Evolutionary conservation across 441 rosid genomes (phyloP).

Genomic region (Metrosideros polymorpha): DNA sequence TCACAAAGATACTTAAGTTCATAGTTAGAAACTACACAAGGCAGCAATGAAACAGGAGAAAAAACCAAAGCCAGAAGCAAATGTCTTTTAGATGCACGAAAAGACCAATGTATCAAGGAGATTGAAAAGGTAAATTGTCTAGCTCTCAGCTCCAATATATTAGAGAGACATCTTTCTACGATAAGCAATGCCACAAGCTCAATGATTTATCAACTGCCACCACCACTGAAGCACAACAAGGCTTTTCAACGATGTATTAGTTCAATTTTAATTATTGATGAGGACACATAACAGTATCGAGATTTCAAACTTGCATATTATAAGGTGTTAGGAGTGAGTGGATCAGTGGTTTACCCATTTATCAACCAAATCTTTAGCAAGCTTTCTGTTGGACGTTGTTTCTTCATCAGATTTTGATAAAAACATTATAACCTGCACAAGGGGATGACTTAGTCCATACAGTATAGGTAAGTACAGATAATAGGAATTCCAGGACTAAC

Average conservation of each 20-base stretch:
- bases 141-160: neutral
- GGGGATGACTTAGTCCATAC: neutral
- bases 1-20: neutral
- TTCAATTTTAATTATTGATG: neutral
- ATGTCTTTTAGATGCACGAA: neutral
- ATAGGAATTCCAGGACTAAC: neutral
- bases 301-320: neutral
- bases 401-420: conserved; percentile 96
- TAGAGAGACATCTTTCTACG: neutral
- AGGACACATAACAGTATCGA: neutral
- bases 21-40: neutral
- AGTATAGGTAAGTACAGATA: neutral
- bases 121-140: neutral
- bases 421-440: conserved; percentile 84
- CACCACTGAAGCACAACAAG: neutral
- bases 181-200: neutral
- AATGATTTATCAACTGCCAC: neutral
- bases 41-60: neutral
- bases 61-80: neutral
- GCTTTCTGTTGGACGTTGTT: conserved; percentile 81
- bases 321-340: neutral
- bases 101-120: neutral
- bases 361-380: conserved; percentile 96
- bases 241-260: neutral
- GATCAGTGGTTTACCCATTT: conserved; percentile 61